Base-by-base conservation (phyloP, 2,329 filamentous ascomycete genomes). In the Chaetomium sp. region DNA sequence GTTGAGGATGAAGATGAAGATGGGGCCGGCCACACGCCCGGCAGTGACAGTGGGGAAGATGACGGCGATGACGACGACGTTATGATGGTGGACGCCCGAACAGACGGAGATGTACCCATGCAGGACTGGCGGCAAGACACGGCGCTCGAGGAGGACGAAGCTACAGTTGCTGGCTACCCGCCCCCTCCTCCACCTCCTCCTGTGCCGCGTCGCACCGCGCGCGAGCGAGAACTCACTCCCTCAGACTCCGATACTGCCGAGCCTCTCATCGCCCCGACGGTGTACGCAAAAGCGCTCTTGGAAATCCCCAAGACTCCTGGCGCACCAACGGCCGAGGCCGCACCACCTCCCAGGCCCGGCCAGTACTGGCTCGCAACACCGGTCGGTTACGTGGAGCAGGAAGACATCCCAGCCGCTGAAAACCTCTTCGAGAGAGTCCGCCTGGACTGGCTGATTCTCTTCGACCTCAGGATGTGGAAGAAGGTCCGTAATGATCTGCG, bases 401-500 rank as follows among this genome's bases (percentile, higher is more conserved):
- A 82, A 36, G 80, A 79, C 53, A 74, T 86, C 6, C 86, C 86
- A 48, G 78, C 82, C 12, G 87, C 91, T 53, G 94, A 99, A 69
- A 88, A 99, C 66, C 78, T 99, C 5, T 91, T 90, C 74, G 85
- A 92, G 67, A 86, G 91, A 36, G 88, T 97, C 10, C 86, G 94
- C 36, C 77, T 99, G 5, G 94, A 99, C 71, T 96, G 90, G 82
- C 80, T 99, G 67, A 89, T 99, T 35, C 77, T 99, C 7, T 99
- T 96, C 68, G 94, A 99, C 69, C 74, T 99, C 51, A 80, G 94
- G 43, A 84, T 99, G 79, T 99, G 94, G 94, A 99, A 99, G 73
- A 94, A 91, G 69, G 82, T 95, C 36, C 85, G 94, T 55, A 91
- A 92, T 49, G 89, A 95, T 68, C 79, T 99, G 55, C 86, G 94